phyloP scores from a whole-genome alignment of 139 green algal genomes.

The Coelastrella sp. region DNA sequence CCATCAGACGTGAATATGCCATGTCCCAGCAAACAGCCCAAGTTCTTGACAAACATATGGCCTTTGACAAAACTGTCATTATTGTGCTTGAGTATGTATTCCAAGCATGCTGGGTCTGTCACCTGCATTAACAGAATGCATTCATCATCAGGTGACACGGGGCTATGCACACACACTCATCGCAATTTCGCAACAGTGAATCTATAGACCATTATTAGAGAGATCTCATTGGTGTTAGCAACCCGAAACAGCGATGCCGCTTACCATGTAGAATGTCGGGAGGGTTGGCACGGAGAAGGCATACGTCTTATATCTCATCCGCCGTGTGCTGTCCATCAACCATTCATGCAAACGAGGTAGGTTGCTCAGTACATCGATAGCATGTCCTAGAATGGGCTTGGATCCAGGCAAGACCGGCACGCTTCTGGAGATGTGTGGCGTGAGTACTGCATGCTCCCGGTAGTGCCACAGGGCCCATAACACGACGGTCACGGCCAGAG shows the following conservation, averaged over 20 bases:
- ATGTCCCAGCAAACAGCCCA: slow-evolving; percentile 40
- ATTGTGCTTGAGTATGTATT: slow-evolving; percentile 37
- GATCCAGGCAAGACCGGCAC: slow-evolving; percentile 1
- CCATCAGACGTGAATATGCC: slow-evolving; percentile 47
- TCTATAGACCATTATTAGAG: not conserved
- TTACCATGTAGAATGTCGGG: slow-evolving; percentile 21
- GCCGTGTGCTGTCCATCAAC: not conserved
- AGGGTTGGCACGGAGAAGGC: slow-evolving; percentile 34
- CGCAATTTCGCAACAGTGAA: not conserved
- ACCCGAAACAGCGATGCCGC: not conserved
- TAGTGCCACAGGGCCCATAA: not conserved
- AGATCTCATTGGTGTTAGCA: too few species aligned
- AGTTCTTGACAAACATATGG: not conserved
- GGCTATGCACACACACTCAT: not conserved
- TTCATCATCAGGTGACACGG: not conserved
- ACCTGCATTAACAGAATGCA: not conserved
- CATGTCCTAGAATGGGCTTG: slow-evolving; percentile 30
- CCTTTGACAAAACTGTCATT: slow-evolving; percentile 43
- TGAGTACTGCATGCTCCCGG: not conserved
- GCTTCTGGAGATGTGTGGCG: not conserved
- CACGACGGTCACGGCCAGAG: not conserved
- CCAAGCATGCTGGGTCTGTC: not conserved
- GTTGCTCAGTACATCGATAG: slow-evolving; percentile 20
- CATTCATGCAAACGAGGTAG: slow-evolving; percentile 38
- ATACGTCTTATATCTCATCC: not conserved